phyloP scores from a whole-genome alignment of 2,329 filamentous ascomycete species.

The Monilinia laxa region DNA sequence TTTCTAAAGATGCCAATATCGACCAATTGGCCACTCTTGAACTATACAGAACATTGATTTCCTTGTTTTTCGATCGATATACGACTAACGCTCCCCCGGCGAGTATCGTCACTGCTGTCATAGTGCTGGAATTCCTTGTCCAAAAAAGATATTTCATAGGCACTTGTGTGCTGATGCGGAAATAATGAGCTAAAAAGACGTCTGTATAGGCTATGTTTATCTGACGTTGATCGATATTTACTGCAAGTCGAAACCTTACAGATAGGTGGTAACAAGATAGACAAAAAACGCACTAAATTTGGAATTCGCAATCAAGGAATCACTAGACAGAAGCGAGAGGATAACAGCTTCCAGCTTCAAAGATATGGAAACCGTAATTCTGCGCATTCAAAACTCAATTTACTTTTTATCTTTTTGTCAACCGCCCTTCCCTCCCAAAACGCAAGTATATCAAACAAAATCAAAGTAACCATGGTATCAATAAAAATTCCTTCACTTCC shows the following conservation, averaged over 20 bases:
- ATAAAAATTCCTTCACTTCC: background rate
- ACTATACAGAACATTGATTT: no score
- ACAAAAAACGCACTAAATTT: background rate
- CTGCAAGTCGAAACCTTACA: background rate
- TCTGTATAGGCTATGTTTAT: background rate
- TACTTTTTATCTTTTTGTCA: background rate
- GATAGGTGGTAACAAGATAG: background rate
- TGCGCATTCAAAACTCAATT: background rate
- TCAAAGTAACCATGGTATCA: slow-evolving; percentile 1
- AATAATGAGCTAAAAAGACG: background rate
- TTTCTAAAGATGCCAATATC: no score
- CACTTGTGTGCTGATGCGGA: no score
- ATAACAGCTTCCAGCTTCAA: background rate
- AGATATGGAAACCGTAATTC: background rate
- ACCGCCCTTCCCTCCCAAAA: no score
- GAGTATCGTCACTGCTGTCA: no score
- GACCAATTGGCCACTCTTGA: no score
- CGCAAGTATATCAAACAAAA: background rate
- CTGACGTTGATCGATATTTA: background rate
- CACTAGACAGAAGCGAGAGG: background rate
- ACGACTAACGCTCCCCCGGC: no score
- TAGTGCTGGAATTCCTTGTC: no score
- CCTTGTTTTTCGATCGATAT: no score
- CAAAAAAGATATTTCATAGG: no score
- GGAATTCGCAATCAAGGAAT: no score